Conservation (phyloP, 225 moss, liverwort and hornwort genomes). For the Marchantia polymorpha region DNA sequence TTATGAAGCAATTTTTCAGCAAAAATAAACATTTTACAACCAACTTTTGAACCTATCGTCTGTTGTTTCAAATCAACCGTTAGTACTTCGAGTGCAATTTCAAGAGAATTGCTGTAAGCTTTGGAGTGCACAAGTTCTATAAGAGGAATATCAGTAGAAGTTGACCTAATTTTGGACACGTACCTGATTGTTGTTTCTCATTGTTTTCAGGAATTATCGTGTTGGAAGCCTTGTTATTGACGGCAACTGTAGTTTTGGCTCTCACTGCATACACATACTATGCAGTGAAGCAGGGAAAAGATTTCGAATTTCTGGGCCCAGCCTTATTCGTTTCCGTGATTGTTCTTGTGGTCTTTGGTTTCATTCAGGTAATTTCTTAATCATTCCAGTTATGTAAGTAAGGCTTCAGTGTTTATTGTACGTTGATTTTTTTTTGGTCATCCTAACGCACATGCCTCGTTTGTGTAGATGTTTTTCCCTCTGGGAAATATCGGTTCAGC, state of each 20-base stretch:
- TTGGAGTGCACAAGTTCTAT: too few relatives aligned
- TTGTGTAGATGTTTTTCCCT: conserved; percentile 60
- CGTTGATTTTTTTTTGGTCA: too few relatives aligned
- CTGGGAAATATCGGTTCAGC: conserved; percentile 66
- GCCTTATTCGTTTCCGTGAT: conserved; percentile 68
- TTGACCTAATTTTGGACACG: neutral
- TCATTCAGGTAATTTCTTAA: conserved; percentile 58
- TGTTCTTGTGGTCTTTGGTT: conserved; percentile 62
- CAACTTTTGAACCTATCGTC: too few relatives aligned
- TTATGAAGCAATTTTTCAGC: too few relatives aligned
- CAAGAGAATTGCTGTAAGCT: too few relatives aligned
- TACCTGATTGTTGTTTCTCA: neutral
- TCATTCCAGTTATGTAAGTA: too few relatives aligned
- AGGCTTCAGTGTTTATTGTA: too few relatives aligned
- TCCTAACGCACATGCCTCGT: neutral
- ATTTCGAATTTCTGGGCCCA: conserved; percentile 87
- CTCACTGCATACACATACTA: conserved; percentile 86
- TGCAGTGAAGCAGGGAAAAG: conserved; percentile 71
- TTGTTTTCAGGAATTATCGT: conserved; percentile 55
- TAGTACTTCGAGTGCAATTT: too few relatives aligned
- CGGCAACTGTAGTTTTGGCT: conserved; percentile 67
- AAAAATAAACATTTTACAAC: too few relatives aligned
- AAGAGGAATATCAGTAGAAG: too few relatives aligned
- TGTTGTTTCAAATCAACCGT: too few relatives aligned
- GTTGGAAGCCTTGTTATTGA: conserved; percentile 75